Percentiles rank a stretch among this genome's conserved stretches.
These are phyloP conservation scores for Phlebopus sp. DNA, from an alignment of 1,284 basidiomycete genomes.

Conservation along the genomic window DNA sequence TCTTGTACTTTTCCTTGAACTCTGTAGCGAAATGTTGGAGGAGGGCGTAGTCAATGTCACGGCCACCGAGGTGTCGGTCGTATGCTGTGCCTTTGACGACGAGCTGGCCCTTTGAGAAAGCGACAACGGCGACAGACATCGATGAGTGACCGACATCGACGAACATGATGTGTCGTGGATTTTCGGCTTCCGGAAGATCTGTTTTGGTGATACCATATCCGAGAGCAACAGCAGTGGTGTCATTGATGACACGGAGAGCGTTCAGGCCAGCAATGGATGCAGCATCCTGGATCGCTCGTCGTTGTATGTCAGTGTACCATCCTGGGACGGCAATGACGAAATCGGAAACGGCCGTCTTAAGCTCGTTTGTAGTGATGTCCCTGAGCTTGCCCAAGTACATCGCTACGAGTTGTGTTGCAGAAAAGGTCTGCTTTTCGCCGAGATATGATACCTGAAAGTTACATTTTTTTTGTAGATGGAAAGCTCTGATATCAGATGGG, in stretches of 20 bases:
- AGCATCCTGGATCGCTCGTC: conserved; percentile 84
- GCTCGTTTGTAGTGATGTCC: conserved; percentile 80
- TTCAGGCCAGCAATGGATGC: conserved; percentile 87
- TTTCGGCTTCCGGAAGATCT: conserved; percentile 83
- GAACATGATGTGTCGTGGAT: conserved; percentile 83
- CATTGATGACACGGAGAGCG: conserved; percentile 90
- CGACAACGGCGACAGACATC: conserved; percentile 81
- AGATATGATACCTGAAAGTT: conserved; percentile 75
- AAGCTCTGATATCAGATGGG: conserved; percentile 6
- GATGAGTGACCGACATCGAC: conserved; percentile 91
- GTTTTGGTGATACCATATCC: conserved; percentile 97
- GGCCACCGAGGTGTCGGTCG: conserved; percentile 88
- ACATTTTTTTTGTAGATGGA: conserved; percentile 12
- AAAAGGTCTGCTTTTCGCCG: conserved; percentile 75
- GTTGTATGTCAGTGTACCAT: conserved; percentile 92
- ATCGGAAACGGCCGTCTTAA: conserved; percentile 83
- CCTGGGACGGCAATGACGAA: conserved; percentile 92
- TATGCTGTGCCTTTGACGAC: conserved; percentile 83
- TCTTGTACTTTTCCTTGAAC: conserved; percentile 93
- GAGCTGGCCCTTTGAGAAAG: conserved; percentile 91
- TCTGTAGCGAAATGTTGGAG: conserved; percentile 84
- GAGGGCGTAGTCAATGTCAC: conserved; percentile 89
- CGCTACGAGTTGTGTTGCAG: conserved; percentile 83
- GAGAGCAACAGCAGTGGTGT: conserved; percentile 89
- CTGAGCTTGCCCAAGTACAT: conserved; percentile 87